These are phyloP conservation scores for Strobilomyces echinocephalus DNA, from an alignment of 768 basidiomycete species.

Conservation along the genomic window DNA sequence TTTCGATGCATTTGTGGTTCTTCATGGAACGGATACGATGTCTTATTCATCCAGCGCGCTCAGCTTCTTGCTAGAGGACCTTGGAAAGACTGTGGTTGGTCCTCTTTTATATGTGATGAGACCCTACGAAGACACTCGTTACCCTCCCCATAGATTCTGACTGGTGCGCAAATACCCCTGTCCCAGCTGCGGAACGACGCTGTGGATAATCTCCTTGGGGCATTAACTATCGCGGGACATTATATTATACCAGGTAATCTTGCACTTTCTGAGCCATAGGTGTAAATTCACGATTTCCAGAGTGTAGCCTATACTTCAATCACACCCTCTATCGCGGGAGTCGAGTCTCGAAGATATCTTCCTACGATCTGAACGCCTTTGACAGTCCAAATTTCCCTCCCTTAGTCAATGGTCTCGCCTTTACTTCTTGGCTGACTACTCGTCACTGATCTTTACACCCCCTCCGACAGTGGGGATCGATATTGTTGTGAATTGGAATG, in stretches of 20 bases:
- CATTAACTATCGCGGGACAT: conserved; percentile 83
- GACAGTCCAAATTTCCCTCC: conserved; percentile 80
- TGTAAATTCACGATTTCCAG: conserved; percentile 34
- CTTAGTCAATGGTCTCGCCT: conserved; percentile 62
- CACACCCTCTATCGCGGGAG: conserved; percentile 84
- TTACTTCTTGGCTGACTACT: background rate
- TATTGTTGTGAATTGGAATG: conserved; percentile 84
- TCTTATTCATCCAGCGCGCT: conserved; percentile 84
- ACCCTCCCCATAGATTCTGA: conserved; percentile 63
- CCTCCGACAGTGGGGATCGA: conserved; percentile 71
- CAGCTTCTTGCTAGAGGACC: conserved; percentile 86
- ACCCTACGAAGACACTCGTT: background rate
- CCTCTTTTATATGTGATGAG: background rate
- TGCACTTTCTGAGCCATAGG: background rate
- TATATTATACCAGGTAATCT: conserved; percentile 81
- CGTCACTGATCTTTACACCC: conserved; percentile 5
- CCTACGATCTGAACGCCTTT: conserved; percentile 80
- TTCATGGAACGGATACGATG: conserved; percentile 94
- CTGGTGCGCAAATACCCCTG: conserved; percentile 90
- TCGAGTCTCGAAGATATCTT: conserved; percentile 76
- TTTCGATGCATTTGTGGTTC: conserved; percentile 87
- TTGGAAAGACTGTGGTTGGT: conserved; percentile 84
- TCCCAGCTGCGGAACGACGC: conserved; percentile 93
- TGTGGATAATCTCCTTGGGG: conserved; percentile 87
- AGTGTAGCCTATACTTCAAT: conserved; percentile 87